Evolutionary conservation across 305 asterid genomes (phyloP).

Genomic region (Striga hermonthica): DNA sequence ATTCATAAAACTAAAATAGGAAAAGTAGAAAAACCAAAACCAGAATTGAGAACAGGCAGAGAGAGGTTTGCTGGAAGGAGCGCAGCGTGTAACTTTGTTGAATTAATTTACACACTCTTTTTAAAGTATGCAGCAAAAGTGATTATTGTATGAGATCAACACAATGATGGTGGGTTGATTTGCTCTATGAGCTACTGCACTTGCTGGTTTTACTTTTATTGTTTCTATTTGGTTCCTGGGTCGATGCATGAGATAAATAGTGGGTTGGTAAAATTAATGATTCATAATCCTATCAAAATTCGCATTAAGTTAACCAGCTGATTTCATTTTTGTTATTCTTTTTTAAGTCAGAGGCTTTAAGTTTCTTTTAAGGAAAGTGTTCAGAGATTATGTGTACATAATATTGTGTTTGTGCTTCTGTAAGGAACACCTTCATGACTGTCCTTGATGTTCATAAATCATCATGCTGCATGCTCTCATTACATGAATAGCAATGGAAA

Average conservation of each 20-base stretch:
- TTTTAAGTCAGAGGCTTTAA: conserved; percentile 14
- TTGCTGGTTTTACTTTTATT: conserved; percentile 20
- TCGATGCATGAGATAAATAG: neutral
- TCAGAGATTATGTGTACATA: neutral
- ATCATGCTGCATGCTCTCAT: conserved; percentile 4
- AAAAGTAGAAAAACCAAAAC: neutral
- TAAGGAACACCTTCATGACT: too few species aligned
- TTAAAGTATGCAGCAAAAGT: neutral
- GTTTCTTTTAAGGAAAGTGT: conserved; percentile 9
- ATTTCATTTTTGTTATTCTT: neutral
- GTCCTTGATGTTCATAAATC: neutral
- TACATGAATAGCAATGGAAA: neutral
- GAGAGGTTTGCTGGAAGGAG: conserved; percentile 8
- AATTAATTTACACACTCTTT: conserved; percentile 3
- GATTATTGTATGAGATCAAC: conserved; percentile 19
- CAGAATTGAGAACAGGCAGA: conserved; percentile 10
- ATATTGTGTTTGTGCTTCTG: too few species aligned
- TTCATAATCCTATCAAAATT: neutral
- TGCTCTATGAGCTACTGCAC: conserved; percentile 21
- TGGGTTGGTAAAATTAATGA: neutral
- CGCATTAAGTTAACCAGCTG: too few species aligned
- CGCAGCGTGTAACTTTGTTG: neutral
- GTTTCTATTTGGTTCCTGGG: conserved; percentile 5
- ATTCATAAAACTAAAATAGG: neutral
- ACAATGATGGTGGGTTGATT: conserved; percentile 15